Evolutionary conservation across 2,329 filamentous ascomycete genomes (phyloP), one percentile per base, ranked within the genome.

Genomic region (Alternaria incomplexa): DNA sequence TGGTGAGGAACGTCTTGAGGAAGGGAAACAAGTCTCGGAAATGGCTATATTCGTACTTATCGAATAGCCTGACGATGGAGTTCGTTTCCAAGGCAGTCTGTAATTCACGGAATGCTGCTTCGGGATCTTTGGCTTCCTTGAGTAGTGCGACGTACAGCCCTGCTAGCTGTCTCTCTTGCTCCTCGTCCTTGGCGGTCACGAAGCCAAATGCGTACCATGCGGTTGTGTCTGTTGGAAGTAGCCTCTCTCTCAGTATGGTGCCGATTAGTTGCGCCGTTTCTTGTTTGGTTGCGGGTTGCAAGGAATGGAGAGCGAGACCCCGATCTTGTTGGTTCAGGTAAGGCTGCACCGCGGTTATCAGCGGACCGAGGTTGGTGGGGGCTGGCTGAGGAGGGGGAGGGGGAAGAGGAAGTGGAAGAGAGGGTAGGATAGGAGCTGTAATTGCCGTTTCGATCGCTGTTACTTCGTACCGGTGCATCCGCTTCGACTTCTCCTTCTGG

Each of bases 151-250:
- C 26, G 32, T 72, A 75, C 0, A 71, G 22, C 1, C 63, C 62
- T 1, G 45, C 60, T 1, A 77, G 56, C 0, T 15, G 13, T 2
- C 48, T 45, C 3, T 64, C 59, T 26, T 71, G 50, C 1, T 63
- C 54, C 4, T 65, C 36, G 3, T 55, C 51, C 2, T 23, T n/a
- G 0, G 68, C 68, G 0, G 63, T 47, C 0, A 58, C 43, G 28
- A 69, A 77, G 0, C 74, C 72, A 9, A 75, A 75, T 0, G 17
- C 1, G n/a, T 66, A 63, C 52, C 70, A 74, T 2, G 60, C 52
- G 1, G 59, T 26, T 0, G 61, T 54, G 0, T 54, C 11, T 0
- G 61, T 45, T 1, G 56, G 43, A 2, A 71, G 63, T 0, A 55
- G 50, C 1, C 56, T 13, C 1, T 46, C 10, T 2, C 54, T 17